Evolutionary conservation across 108 stramenopile species (phyloP).

Genomic region (Bacterosira constricta): DNA sequence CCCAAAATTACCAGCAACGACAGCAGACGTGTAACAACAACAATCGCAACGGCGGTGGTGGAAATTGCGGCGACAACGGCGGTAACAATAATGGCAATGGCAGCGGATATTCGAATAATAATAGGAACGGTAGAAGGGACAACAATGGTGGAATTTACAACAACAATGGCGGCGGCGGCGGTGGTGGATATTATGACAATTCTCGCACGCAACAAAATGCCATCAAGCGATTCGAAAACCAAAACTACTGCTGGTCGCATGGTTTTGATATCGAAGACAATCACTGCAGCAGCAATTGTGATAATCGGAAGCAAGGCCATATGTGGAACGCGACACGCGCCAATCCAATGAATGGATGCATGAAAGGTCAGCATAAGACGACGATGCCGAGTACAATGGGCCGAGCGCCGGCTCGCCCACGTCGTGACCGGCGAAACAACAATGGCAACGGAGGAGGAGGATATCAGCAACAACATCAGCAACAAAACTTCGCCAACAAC

Average conservation of each 20-base stretch:
- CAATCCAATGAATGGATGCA: background rate
- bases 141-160: background rate
- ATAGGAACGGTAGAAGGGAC: background rate
- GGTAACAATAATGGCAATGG: too few relatives aligned
- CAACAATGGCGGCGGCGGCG: background rate
- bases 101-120: too few relatives aligned
- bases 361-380: background rate
- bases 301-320: background rate
- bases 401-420: background rate
- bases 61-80: too few relatives aligned
- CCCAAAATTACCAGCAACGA: too few relatives aligned
- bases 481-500: background rate
- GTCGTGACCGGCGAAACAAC: background rate
- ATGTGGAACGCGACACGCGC: background rate
- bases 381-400: background rate
- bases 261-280: background rate
- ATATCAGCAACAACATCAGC: background rate
- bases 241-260: conserved; percentile 5
- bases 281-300: background rate
- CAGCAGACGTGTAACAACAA: too few relatives aligned
- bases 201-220: background rate
- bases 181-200: background rate
- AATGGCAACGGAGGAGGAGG: background rate
- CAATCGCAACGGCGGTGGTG: too few relatives aligned
- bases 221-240: conserved; percentile 1